Conservation (phyloP, 202 grass and related monocot species). For the Alloteropsis angusta region DNA sequence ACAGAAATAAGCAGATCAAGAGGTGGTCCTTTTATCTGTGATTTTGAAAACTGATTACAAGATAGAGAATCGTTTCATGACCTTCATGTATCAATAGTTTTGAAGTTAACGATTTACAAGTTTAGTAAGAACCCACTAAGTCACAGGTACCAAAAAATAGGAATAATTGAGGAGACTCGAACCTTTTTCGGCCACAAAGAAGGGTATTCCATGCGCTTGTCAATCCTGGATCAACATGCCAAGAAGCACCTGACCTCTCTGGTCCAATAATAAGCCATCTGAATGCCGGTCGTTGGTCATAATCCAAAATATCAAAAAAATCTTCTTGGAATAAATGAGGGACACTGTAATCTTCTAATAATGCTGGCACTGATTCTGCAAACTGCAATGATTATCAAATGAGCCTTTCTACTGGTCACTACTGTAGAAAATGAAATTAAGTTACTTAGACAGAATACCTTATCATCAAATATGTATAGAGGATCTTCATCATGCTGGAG, state of each 20-base stretch:
- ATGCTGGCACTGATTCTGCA: slow-evolving; percentile 57
- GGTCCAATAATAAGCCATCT: slow-evolving; percentile 98
- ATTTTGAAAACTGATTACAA: background rate
- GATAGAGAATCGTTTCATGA: slow-evolving; percentile 19
- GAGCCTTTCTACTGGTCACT: background rate
- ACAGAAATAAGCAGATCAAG: background rate
- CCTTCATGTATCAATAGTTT: background rate
- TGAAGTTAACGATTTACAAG: background rate
- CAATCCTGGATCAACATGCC: slow-evolving; percentile 96
- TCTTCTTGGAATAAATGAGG: slow-evolving; percentile 93
- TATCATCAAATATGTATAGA: slow-evolving; percentile 95
- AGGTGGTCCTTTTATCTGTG: background rate
- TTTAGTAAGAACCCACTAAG: background rate
- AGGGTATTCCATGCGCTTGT: slow-evolving; percentile 98
- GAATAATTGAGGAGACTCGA: background rate
- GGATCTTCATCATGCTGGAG: slow-evolving; percentile 95
- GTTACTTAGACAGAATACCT: slow-evolving; percentile 31
- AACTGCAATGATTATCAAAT: slow-evolving; percentile 52
- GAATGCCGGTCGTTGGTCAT: slow-evolving; percentile 73
- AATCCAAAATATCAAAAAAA: slow-evolving; percentile 72
- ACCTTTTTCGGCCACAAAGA: slow-evolving; percentile 93
- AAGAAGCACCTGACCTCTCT: slow-evolving; percentile 93
- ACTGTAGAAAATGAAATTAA: slow-evolving; percentile 18
- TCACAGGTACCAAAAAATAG: background rate
- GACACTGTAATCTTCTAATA: slow-evolving; percentile 80